Base-by-base conservation (phyloP, 2,329 filamentous ascomycete genomes). In the Dactylellina drechsleri region DNA sequence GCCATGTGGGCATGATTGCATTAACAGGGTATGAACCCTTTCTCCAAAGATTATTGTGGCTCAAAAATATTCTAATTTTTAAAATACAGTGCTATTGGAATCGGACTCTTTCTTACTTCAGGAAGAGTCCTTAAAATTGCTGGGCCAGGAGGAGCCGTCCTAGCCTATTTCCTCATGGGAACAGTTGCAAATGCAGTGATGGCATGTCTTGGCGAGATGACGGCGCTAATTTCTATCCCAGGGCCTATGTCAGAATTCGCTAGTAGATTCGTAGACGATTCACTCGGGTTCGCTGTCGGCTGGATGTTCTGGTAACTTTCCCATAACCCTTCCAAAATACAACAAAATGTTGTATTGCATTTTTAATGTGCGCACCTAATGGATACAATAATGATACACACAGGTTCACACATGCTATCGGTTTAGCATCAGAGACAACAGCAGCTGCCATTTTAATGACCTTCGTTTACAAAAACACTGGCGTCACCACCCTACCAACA, bases 251-350 rank as follows among this genome's bases (percentile, higher is more conserved):
- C 82, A 60, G 82, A 83, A 68, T 83, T 83, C 67, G 80, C 81
- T 28, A 78, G 81, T 26, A 79, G 82, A 41, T 83, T 82, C 77
- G 77, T 83, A 36, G 82, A 83, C 76, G 81, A 83, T 78, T 82
- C 82, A 28, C 80, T 84, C 18, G 83, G 83, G 40, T 84, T 83
- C 78, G 83, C 83, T 0, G 82, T 81, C 15, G 83, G 83, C 1
- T 85, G 83, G 84, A 83, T 84, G 77, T 80, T 82, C 26, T 84
- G 83, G 83, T 83, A 76, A 64, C 79, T 54, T n/a, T 1, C 10
- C 31, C 18, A 3, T 83, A 76, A 47, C 43, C 43, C 43, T 12
- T 12, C 23, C 12, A 68, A 75, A 75, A 59, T 65, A 8, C 64
- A 64, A 75, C 71, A 75, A 15, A 3, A 8, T 53, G 18, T 1